A percentile compares a stretch with the other conserved stretches of the same genome.
Evolutionary conservation across 495 filamentous ascomycete genomes (phyloP).

Genomic region (Aspergillus mulundensis): DNA sequence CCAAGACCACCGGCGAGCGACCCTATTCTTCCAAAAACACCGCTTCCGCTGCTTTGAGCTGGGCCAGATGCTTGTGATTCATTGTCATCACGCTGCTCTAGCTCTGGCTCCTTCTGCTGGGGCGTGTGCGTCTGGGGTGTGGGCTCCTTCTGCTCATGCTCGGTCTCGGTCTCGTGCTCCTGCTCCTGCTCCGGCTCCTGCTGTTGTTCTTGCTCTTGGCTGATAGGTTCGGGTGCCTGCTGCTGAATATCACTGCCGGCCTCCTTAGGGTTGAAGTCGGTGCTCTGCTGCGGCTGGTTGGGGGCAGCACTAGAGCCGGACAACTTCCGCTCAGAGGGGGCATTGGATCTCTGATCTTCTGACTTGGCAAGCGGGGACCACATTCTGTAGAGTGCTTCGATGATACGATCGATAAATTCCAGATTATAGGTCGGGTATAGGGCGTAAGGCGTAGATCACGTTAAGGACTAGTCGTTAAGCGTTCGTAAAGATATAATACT

Average conservation of each 20-base stretch:
- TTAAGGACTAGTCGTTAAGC: too few species aligned
- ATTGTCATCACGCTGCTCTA: not conserved
- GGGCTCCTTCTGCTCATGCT: constrained; percentile 1
- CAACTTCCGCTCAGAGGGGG: not conserved
- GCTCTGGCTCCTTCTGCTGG: not conserved
- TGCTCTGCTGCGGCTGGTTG: not conserved
- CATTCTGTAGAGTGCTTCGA: not conserved
- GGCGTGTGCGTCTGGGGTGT: not conserved
- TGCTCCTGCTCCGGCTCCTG: not conserved
- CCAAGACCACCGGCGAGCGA: not conserved
- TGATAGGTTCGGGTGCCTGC: not conserved
- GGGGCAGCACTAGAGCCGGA: constrained; percentile 11
- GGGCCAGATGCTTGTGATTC: constrained; percentile 3
- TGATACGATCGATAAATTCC: not conserved
- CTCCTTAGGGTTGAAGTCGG: constrained; percentile 13
- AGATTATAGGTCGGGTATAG: not conserved
- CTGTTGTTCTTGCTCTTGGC: not conserved
- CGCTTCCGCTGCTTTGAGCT: not conserved
- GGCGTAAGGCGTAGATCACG: not conserved
- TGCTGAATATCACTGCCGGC: constrained; percentile 18
- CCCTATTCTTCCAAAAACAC: constrained; percentile 5
- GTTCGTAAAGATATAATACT: too few species aligned
- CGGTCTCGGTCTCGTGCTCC: not conserved
- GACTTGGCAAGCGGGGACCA: not conserved
- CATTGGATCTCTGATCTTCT: constrained; percentile 1